Evolutionary conservation across 352 stramenopile genomes (phyloP).

Genomic region (Bremia lactucae): DNA sequence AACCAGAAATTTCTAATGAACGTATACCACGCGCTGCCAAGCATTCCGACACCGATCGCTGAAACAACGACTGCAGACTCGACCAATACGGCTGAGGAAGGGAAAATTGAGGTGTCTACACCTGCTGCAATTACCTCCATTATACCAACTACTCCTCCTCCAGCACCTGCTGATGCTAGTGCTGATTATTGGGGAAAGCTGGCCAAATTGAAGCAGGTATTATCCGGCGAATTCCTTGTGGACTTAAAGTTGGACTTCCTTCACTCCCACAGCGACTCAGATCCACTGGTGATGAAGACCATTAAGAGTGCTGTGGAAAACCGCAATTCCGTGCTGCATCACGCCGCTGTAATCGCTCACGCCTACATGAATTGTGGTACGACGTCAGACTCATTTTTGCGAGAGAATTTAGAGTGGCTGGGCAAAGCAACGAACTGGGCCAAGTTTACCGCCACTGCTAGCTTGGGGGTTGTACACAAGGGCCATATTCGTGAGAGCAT

Average conservation of each 20-base stretch:
- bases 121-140: constrained; percentile 18
- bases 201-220: constrained; percentile 80
- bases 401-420: constrained; percentile 98
- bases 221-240: constrained; percentile 85
- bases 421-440: constrained; percentile 98
- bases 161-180: constrained; percentile 32
- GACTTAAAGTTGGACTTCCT: constrained; percentile 92
- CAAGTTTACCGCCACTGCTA: constrained; percentile 97
- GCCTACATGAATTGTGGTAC: constrained; percentile 97
- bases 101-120: constrained; percentile 26
- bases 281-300: constrained; percentile 89
- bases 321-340: constrained; percentile 95
- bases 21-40: constrained; percentile 83
- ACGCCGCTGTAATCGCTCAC: constrained; percentile 95
- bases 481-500: constrained; percentile 97
- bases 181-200: constrained; percentile 77
- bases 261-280: constrained; percentile 83
- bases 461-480: constrained; percentile 97
- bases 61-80: constrained; percentile 10
- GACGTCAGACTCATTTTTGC: constrained; percentile 94
- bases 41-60: constrained; percentile 28
- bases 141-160: constrained; percentile 24
- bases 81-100: constrained; percentile 23
- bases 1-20: constrained; percentile 95
- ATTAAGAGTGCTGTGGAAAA: constrained; percentile 91